phyloP scores from a whole-genome alignment of 2,329 filamentous ascomycete genomes.

The Botryotinia convoluta region DNA sequence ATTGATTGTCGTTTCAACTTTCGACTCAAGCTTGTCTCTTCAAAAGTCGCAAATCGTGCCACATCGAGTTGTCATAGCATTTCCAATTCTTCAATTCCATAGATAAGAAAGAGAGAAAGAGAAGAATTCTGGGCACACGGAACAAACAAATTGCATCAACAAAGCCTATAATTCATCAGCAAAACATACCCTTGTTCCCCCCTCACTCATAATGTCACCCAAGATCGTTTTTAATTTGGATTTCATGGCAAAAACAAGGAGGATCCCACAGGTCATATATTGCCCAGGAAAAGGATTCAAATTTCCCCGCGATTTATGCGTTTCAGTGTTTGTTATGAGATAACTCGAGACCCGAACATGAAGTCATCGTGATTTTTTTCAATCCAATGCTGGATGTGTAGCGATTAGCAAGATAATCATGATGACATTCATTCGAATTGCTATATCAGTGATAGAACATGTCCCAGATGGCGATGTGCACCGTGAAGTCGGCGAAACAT shows the following conservation, averaged over 20 bases:
- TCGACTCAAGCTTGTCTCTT: background rate
- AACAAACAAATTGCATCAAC: background rate
- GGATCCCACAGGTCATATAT: background rate
- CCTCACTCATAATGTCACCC: background rate
- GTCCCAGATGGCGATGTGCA: background rate
- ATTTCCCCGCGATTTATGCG: background rate
- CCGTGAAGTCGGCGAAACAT: background rate
- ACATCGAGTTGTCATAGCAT: background rate
- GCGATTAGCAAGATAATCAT: background rate
- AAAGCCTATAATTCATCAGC: background rate
- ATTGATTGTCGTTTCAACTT: background rate
- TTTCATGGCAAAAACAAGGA: conserved; percentile 5
- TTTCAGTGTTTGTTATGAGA: background rate
- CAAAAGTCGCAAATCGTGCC: background rate
- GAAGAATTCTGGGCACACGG: background rate
- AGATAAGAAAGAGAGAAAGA: background rate
- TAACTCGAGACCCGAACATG: background rate
- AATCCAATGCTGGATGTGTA: background rate
- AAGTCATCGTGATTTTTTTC: background rate
- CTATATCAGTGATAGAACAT: background rate
- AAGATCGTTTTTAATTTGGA: background rate
- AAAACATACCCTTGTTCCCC: background rate
- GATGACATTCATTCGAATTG: background rate
- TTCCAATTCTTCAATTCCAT: background rate
- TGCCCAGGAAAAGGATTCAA: background rate